These are phyloP conservation scores for Dichotomopilus funicola DNA, from an alignment of 2,329 filamentous ascomycete genomes.

Conservation along the genomic window DNA sequence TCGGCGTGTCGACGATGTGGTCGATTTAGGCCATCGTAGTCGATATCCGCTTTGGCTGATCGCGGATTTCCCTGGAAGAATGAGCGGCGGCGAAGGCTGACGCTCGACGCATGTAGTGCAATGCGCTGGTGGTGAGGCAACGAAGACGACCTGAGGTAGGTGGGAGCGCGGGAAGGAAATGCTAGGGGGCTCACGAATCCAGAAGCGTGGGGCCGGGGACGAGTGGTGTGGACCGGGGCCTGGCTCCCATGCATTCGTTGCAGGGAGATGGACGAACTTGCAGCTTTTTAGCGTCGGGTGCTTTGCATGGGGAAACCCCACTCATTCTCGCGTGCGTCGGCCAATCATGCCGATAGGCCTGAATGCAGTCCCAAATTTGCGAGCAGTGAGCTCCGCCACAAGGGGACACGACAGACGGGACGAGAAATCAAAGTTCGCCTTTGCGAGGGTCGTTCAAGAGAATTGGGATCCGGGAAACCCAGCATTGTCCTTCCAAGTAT, in stretches of 20 bases:
- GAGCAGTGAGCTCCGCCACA: too few species aligned
- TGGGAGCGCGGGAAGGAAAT: constrained; percentile 4
- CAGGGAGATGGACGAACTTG: neutral
- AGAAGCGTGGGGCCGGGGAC: neutral
- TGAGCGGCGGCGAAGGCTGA: constrained; percentile 4
- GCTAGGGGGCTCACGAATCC: neutral
- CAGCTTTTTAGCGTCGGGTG: constrained; percentile 1
- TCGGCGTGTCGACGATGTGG: neutral
- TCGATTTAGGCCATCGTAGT: constrained; percentile 8
- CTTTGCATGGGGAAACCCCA: neutral
- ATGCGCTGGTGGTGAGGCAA: constrained; percentile 14
- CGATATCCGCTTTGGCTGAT: constrained; percentile 1
- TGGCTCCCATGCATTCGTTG: neutral
- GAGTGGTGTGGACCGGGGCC: neutral
- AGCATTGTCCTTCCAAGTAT: too few species aligned
- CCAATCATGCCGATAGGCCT: neutral
- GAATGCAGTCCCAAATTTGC: too few species aligned
- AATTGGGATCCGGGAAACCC: too few species aligned
- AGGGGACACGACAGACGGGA: too few species aligned
- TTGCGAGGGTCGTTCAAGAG: too few species aligned
- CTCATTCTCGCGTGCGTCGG: too few species aligned
- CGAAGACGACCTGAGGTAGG: neutral
- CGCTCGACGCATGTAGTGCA: constrained; percentile 11
- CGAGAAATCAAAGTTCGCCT: too few species aligned
- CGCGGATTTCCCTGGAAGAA: constrained; percentile 7